phyloP scores from a whole-genome alignment of 768 basidiomycete genomes.

The Myochromella boudieri region DNA sequence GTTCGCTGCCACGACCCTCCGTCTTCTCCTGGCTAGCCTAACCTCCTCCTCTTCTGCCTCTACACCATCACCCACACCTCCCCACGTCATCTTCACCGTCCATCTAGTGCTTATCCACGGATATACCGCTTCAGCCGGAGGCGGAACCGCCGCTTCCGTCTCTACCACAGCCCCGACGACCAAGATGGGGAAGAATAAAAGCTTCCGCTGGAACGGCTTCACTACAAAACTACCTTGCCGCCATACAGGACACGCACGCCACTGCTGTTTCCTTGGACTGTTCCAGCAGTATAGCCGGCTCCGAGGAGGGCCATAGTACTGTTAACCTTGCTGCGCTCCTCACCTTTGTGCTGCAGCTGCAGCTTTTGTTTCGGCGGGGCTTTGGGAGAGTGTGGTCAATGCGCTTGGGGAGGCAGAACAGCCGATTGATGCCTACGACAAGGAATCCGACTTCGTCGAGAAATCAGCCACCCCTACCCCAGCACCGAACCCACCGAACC shows the following conservation, averaged over 20 bases:
- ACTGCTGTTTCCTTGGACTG: too few relatives aligned
- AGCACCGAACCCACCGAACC: background rate
- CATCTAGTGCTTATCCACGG: slow-evolving; percentile 57
- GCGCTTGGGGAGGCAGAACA: slow-evolving; percentile 49
- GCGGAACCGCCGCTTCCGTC: slow-evolving; percentile 8
- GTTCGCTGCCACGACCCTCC: slow-evolving; percentile 58
- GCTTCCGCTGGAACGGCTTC: slow-evolving; percentile 11
- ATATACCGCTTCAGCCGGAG: slow-evolving; percentile 13
- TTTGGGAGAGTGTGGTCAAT: slow-evolving; percentile 56
- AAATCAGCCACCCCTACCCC: background rate
- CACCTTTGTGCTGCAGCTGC: slow-evolving; percentile 54
- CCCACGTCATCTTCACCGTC: slow-evolving; percentile 50
- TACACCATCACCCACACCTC: slow-evolving; percentile 22
- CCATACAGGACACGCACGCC: slow-evolving; percentile 36
- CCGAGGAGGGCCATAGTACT: too few relatives aligned
- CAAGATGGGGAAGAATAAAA: background rate
- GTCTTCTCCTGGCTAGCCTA: slow-evolving; percentile 48
- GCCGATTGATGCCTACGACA: slow-evolving; percentile 1
- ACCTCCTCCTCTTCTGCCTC: slow-evolving; percentile 29
- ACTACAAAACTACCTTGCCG: slow-evolving; percentile 25
- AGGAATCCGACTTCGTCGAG: background rate
- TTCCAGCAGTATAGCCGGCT: too few relatives aligned
- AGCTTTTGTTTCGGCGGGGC: slow-evolving; percentile 52
- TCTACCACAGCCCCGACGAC: background rate
- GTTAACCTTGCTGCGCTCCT: slow-evolving; percentile 47